Conservation (phyloP, 1,284 basidiomycete species). For the Trametes sp. region DNA sequence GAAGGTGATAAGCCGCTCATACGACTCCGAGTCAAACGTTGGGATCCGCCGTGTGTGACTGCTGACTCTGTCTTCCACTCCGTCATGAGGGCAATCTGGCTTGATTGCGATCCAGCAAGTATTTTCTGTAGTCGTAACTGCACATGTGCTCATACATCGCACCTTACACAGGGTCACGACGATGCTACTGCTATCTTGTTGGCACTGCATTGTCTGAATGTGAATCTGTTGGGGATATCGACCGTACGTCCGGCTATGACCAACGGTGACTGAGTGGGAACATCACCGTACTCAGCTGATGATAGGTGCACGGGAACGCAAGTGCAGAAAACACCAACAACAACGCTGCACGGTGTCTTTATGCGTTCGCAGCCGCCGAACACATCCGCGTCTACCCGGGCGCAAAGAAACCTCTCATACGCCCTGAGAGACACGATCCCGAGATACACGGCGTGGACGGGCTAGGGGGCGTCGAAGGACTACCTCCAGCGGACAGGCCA, state of each 20-base stretch:
- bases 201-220: conserved; percentile 67
- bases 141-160: not conserved
- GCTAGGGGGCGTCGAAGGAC: conserved; percentile 80
- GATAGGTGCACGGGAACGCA: conserved; percentile 81
- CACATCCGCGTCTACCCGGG: conserved; percentile 72
- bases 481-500: conserved; percentile 57
- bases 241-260: conserved; percentile 56
- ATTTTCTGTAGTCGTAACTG: not conserved
- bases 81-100: conserved; percentile 50
- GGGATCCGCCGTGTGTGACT: not conserved
- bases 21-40: not conserved
- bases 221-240: conserved; percentile 80
- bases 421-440: conserved; percentile 48
- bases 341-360: conserved; percentile 78
- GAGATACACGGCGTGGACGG: conserved; percentile 85
- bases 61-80: not conserved
- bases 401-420: conserved; percentile 68
- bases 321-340: conserved; percentile 64
- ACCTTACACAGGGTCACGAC: conserved; percentile 74
- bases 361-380: conserved; percentile 69
- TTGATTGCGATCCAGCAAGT: conserved; percentile 64
- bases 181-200: conserved; percentile 84
- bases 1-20: not conserved
- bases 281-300: not conserved
- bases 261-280: not conserved